Evolutionary conservation across 345 rosid genomes (phyloP), one percentile per base, ranked within the genome.

Genomic region (Acer negundo): DNA sequence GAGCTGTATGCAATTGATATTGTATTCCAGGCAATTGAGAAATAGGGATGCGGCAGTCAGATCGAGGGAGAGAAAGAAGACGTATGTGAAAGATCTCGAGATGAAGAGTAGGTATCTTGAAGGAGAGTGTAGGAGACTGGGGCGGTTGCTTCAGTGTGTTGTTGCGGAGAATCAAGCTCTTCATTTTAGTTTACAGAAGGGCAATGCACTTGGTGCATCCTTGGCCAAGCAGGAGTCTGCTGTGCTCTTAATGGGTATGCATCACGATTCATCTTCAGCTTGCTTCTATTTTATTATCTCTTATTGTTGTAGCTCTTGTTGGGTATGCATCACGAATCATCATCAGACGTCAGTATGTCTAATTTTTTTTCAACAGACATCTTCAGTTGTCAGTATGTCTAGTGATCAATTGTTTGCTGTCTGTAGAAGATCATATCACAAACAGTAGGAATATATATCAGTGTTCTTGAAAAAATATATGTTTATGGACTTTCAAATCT

Each of bases 141-240:
- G 91, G 80, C 83, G 91, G 59, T 75, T 89, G 86, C 97, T 95
- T 62, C 96, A 93, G 71, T 90, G 92, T 72, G 76, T 85, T 73
- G 70, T 84, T 68, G 90, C 96, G 0, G 99, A 95, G 82, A 95
- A 95, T 82, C 93, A 93, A 73, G 85, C 92, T 76, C 89, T 95
- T 17, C 97, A 85, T 61, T 81, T 86, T 68, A 73, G 81, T 82
- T 75, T 92, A 74, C 89, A 89, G 75, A 89, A 78, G 72, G 90
- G 78, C 79, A 83, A 79, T 78, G 87, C 91, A 78, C 76, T 75
- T 66, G 92, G 79, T 90, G 90, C 88, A 74, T 70, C 92, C 80
- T 87, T 80, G 83, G 53, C 98, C 92, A 90, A 82, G 96, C 99
- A 93, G 99, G 98, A 95, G 97, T 95, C 97, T 93, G 97, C 97